These are phyloP conservation scores for Tanacetum coccineum DNA, from an alignment of 129 eudicot genomes.

Conservation along the genomic window DNA sequence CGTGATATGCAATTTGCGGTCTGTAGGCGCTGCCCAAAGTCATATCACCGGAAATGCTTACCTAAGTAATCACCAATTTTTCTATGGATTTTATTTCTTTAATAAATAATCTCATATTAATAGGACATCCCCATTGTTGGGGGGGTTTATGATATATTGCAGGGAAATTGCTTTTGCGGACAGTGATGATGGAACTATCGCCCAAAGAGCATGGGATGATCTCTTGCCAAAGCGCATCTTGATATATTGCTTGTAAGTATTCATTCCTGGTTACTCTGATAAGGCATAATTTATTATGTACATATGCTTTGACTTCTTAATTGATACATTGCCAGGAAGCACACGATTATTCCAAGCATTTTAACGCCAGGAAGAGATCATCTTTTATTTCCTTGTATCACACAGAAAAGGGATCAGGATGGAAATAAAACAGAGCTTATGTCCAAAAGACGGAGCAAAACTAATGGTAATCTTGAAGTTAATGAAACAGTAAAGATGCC, in stretches of 20 bases:
- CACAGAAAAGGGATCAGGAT: conserved; percentile 26
- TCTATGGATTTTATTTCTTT: not conserved
- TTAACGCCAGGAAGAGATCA: conserved; percentile 71
- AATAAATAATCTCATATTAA: conserved; percentile 5
- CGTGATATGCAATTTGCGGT: conserved; percentile 65
- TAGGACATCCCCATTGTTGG: not conserved
- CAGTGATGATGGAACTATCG: conserved; percentile 30
- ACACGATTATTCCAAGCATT: conserved; percentile 43
- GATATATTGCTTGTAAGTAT: conserved; percentile 78
- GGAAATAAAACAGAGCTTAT: conserved; percentile 21
- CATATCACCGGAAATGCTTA: conserved; percentile 84
- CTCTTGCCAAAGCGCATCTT: conserved; percentile 63
- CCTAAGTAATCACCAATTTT: conserved; percentile 45
- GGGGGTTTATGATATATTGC: conserved; percentile 11
- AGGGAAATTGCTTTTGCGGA: conserved; percentile 44
- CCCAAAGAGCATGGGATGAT: conserved; percentile 74
- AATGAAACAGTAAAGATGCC: conserved; percentile 20
- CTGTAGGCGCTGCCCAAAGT: conserved; percentile 86
- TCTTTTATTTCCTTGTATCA: conserved; percentile 47
- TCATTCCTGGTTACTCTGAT: not conserved
- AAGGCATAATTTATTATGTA: not conserved
- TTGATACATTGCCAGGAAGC: conserved; percentile 54
- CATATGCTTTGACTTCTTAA: conserved; percentile 17
- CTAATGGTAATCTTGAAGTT: conserved; percentile 28
- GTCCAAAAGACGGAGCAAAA: conserved; percentile 35